phyloP scores from a whole-genome alignment of 495 filamentous ascomycete species.

The Hypoxylon intermedium region DNA sequence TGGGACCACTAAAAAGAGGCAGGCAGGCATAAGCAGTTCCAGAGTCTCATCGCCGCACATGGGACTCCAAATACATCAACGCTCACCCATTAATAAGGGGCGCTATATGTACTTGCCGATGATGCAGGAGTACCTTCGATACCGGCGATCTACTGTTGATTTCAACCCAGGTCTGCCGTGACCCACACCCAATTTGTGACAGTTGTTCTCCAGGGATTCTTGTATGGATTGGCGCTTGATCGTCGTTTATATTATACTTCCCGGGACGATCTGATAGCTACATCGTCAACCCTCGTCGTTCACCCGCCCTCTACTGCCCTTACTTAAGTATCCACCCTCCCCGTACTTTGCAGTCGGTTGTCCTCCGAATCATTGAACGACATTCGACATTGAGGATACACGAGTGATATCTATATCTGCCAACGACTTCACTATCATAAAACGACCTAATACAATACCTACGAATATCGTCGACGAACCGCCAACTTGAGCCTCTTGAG shows the following conservation, averaged over 20 bases:
- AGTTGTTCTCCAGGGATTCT: constrained; percentile 56
- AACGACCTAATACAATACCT: background rate
- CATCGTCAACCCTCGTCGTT: constrained; percentile 48
- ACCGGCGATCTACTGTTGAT: constrained; percentile 50
- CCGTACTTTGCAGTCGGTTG: constrained; percentile 37
- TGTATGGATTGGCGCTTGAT: constrained; percentile 57
- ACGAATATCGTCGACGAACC: constrained; percentile 28
- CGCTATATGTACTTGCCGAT: constrained; percentile 50
- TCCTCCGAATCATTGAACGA: constrained; percentile 37
- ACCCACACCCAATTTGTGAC: constrained; percentile 61
- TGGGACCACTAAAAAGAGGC: constrained; percentile 40
- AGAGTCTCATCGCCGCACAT: constrained; percentile 52
- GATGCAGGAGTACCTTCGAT: constrained; percentile 57
- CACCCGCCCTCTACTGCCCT: constrained; percentile 52
- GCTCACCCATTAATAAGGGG: constrained; percentile 55
- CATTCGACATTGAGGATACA: constrained; percentile 24
- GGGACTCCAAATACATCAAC: constrained; percentile 44
- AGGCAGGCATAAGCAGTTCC: constrained; percentile 40
- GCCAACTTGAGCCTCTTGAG: constrained; percentile 22
- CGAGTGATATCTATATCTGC: constrained; percentile 18
- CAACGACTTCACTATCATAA: too few species aligned
- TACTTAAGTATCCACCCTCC: constrained; percentile 58
- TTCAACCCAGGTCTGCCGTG: constrained; percentile 58
- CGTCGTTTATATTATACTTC: constrained; percentile 52
- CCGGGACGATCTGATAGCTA: constrained; percentile 60